Base-by-base conservation (phyloP, 202 grass and related monocot species). In the Carex arenaria region DNA sequence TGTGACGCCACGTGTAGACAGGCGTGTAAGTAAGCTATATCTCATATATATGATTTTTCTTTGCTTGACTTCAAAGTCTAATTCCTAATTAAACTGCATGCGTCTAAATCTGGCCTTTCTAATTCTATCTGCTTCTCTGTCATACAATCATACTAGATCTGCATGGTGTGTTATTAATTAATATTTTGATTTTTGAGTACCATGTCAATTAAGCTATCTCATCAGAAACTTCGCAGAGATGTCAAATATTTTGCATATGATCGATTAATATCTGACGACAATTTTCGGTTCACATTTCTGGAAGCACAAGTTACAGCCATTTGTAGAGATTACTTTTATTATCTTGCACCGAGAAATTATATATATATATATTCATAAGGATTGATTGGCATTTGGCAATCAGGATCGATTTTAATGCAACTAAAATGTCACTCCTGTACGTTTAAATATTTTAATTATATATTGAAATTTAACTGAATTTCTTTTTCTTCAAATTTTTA, bases 11-110 rank as follows among this genome's bases (percentile, higher is more conserved):
- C 72, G 51, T 56, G 72, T 54, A 56, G 15, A 56, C 72, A 55
- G 18, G 72, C 51, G 40, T 76, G 72, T 3, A 32, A 56, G 26
- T 32, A 26, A 26, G 26, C 26, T 26, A 26, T 26, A n/a, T n/a
- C n/a, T n/a, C n/a, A n/a, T n/a, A 26, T 56, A 26, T 64, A 43
- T 54, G 61, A 32, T 19, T 67, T 82, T 53, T 19, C 7, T 20
- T 82, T 80, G n/a, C 60, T 81, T 81, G 66, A 45, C 79, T 81
- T 82, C 42, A 11, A 53, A 82, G 79, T 81, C 55, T 26, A 26
- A 26, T 26, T 26, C 26, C 26, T 26, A 26, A 26, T 26, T 42
- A 64, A 64, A 43, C 4, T 80, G 34, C 78, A 59, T 80, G 34
- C 78, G 59, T 80, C 34, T 42, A 17, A 80, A 30, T 45, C 28